Base-by-base conservation (phyloP, 139 green algal genomes). In the Volvox reticuliferus region DNA sequence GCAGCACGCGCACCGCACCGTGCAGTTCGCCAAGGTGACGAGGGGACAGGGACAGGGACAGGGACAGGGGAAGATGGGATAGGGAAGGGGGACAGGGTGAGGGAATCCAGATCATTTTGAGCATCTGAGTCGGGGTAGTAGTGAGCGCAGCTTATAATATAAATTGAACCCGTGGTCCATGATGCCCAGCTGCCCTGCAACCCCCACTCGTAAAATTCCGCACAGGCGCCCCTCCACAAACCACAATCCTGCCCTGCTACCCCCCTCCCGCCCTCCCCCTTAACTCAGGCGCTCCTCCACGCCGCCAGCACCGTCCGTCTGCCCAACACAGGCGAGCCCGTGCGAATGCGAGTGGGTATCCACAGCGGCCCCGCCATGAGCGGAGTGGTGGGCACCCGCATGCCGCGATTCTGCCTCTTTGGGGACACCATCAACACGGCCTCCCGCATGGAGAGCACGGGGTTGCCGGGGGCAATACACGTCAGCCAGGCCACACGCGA, bases 371-470 rank as follows among this genome's bases (percentile, higher is more conserved):
- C 81, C 50, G 84, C 80, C 69, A 92, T 92, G 89, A 89, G 80
- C 68, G 89, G 89, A 28, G 89, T 92, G 81, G 89, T 92, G 77
- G 89, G 89, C 68, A 87, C 80, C 50, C 78, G 85, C 68, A 92
- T 92, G 89, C 89, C 89, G 19, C 80, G 89, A 22, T 92, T 92
- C 81, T 92, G 89, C 68, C 89, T 92, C 20, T 92, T 92, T 55
- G 89, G 93, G n/a, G 85, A 89, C 85, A 89, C 85, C 69, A 82
- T 89, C 68, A 89, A 89, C 85, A 89, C 85, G 5, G 85, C 85
- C 37, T 44, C 18, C 44, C 85, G 85, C 26, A 82, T 95, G 94
- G 94, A 96, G 88, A 90, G 76, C 89, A 95, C 86, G 26, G 91
- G 92, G 33, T 32, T 83, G 65, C 82, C 91, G 13, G 91, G 91